Evolutionary conservation across 371 early-diverging fungal species (phyloP), one percentile per base, ranked within the genome.

Genomic region (Mortierella sp.): DNA sequence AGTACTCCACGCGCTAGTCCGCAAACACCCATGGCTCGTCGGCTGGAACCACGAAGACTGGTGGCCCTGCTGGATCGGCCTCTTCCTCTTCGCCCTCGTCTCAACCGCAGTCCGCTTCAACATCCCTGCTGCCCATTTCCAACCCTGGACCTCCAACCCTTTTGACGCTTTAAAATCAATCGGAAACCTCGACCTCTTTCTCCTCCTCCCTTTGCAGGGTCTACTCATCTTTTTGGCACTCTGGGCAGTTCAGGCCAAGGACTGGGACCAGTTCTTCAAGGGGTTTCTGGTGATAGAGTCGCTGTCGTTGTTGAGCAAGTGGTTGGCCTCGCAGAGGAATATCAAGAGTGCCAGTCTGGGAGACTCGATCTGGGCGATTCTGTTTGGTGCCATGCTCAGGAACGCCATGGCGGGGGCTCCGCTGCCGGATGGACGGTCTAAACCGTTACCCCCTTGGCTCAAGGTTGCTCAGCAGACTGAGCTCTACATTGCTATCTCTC

Each of bases 11-110:
- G 34, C 59, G 19, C 14, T 59, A 2, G 59, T 59, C 59, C 59
- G 55, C 51, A 71, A 71, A 26, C 71, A 88, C 69, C 64, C 85
- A 24, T 92, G 90, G 91, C 76, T 91, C 21, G 77, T 92, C 64
- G 92, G 93, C 87, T 93, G 93, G 93, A 93, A 93, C 77, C 88
- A 90, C 37, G 91, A 91, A 73, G 93, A 93, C 72, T 93, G 93
- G 93, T 92, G 92, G 93, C 88, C 93, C 13, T 90, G 90, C 69
- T 92, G 92, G 92, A 91, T 92, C 67, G 93, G 93, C 16, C 87
- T 92, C 34, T 83, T 91, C 51, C 90, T 92, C 76, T 93, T 93
- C 83, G 92, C 90, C 37, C 84, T 90, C 75, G 88, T 92, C 28
- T 77, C 88, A 2, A 83, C 87, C 53, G 90, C 90, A 24, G 92